These are phyloP conservation scores for Coemansia sp. DNA, from an alignment of 192 early-diverging fungal species.

Conservation along the genomic window DNA sequence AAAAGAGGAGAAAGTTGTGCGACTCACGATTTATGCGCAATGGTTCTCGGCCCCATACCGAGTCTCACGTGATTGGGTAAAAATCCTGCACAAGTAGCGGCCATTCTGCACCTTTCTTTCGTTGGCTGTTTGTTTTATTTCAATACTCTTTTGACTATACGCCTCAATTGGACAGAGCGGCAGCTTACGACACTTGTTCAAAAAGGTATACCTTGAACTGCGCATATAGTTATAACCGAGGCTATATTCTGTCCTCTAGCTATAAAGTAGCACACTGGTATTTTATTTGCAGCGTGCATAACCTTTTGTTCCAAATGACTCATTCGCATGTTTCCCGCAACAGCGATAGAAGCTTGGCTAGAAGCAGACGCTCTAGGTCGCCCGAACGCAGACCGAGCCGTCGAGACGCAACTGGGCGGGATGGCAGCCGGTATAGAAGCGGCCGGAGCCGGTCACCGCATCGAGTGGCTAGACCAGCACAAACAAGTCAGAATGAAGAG, in stretches of 20 bases:
- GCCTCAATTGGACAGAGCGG: not conserved
- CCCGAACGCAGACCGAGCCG: conserved; percentile 13
- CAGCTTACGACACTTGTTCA: not conserved
- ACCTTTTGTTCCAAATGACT: conserved; percentile 25
- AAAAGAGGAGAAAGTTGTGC: not conserved
- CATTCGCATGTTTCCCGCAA: conserved; percentile 37
- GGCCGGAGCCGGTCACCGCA: conserved; percentile 25
- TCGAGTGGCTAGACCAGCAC: not conserved
- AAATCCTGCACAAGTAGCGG: not conserved
- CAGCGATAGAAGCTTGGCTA: conserved; percentile 25
- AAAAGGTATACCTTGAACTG: conserved; percentile 6
- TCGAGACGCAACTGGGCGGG: not conserved
- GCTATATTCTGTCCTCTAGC: too few species aligned
- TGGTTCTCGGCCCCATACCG: not conserved
- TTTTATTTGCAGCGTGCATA: not conserved
- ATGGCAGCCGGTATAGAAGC: not conserved
- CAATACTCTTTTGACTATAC: not conserved
- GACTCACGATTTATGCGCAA: not conserved
- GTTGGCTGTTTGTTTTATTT: not conserved
- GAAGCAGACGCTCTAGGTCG: conserved; percentile 25
- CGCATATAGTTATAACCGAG: not conserved
- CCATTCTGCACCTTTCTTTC: not conserved
- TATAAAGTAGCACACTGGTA: not conserved
- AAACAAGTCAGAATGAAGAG: not conserved
- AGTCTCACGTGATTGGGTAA: not conserved